phyloP scores from a whole-genome alignment of 805 yeast species.

The Yamadazyma olivae region DNA sequence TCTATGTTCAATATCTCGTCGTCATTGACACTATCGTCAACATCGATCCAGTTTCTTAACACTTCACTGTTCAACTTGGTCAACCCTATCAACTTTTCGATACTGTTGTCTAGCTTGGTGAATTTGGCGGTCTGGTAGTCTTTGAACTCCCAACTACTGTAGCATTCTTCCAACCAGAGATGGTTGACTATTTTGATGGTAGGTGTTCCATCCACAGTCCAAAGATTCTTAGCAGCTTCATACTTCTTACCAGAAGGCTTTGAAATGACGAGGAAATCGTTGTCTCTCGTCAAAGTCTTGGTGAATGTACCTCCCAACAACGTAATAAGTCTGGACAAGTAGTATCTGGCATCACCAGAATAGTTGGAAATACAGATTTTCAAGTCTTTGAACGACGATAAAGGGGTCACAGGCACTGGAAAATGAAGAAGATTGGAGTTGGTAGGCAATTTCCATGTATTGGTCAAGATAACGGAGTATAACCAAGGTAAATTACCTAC shows the following conservation, averaged over 20 bases:
- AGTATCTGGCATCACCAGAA: conserved; percentile 79
- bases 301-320: conserved; percentile 78
- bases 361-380: conserved; percentile 73
- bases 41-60: conserved; percentile 34
- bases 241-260: conserved; percentile 70
- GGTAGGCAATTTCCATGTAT: conserved; percentile 54
- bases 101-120: conserved; percentile 36
- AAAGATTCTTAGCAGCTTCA: conserved; percentile 59
- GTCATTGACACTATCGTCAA: conserved; percentile 17
- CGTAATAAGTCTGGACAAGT: conserved; percentile 59
- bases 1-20: conserved; percentile 22
- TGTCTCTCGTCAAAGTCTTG: conserved; percentile 56
- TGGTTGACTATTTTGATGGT: conserved; percentile 64
- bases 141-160: conserved; percentile 51
- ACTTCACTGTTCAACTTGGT: conserved; percentile 43
- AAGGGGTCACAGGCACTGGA: conserved; percentile 56
- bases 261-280: conserved; percentile 73
- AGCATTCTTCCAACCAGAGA: conserved; percentile 86
- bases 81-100: conserved; percentile 51
- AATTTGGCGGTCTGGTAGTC: conserved; percentile 47
- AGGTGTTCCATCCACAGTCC: conserved; percentile 42
- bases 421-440: conserved; percentile 59
- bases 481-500: conserved; percentile 76
- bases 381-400: conserved; percentile 53
- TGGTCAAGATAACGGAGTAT: conserved; percentile 57